A percentile compares a stretch with the other conserved stretches of the same genome.
Conservation (phyloP, 169 alveolate genomes). For the Eimeria maxima region DNA sequence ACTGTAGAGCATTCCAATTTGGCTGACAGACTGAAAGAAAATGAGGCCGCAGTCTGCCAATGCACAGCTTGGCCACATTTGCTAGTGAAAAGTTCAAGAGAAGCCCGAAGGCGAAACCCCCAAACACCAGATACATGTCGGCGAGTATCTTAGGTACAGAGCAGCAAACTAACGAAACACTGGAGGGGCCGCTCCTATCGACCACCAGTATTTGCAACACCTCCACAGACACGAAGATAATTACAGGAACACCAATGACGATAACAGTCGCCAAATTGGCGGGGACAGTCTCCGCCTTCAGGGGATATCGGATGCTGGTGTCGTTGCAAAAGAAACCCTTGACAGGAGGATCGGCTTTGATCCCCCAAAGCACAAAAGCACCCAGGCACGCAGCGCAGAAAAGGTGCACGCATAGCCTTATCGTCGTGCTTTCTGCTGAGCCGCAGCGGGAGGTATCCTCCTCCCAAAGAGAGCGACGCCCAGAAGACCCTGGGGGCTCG, state of each 20-base stretch:
- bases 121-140: slow-evolving; percentile 11
- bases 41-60: slow-evolving; percentile 82
- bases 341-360: slow-evolving; percentile 37
- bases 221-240: slow-evolving; percentile 37
- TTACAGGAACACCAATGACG: slow-evolving; percentile 47
- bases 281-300: slow-evolving; percentile 80
- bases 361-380: slow-evolving; percentile 52
- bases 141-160: slow-evolving; percentile 10
- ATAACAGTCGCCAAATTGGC: slow-evolving; percentile 52
- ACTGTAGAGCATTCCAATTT: slow-evolving; percentile 53
- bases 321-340: slow-evolving; percentile 80
- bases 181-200: not conserved
- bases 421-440: not conserved
- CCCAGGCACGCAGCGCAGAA: slow-evolving; percentile 37
- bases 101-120: slow-evolving; percentile 74
- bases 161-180: slow-evolving; percentile 19
- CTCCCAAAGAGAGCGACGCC: slow-evolving; percentile 24
- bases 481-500: not conserved
- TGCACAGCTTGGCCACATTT: slow-evolving; percentile 65
- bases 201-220: slow-evolving; percentile 18
- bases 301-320: slow-evolving; percentile 78
- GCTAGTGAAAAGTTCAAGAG: slow-evolving; percentile 56
- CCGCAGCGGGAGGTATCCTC: not conserved
- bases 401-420: slow-evolving; percentile 42
- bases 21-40: slow-evolving; percentile 78